Conservation (phyloP, 2,329 filamentous ascomycete genomes). For the Claviceps capensis region DNA sequence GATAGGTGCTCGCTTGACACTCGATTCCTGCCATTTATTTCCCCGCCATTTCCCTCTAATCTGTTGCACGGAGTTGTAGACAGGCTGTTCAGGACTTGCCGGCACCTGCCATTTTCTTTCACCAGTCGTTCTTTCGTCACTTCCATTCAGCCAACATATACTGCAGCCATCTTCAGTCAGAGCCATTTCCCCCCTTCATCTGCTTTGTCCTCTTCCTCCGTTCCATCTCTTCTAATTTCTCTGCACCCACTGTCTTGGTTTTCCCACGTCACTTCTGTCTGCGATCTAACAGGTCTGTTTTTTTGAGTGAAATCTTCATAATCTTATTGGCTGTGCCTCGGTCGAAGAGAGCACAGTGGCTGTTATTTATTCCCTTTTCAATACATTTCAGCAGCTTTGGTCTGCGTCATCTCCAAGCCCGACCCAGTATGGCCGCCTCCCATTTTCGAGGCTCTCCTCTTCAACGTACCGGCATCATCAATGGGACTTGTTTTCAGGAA, state of each 20-base stretch:
- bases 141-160: slow-evolving; percentile 1
- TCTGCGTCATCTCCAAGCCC: not conserved
- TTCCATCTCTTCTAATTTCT: slow-evolving; percentile 9
- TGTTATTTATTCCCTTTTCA: slow-evolving; percentile 8
- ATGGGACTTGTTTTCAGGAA: slow-evolving; percentile 9
- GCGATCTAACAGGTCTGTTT: slow-evolving; percentile 16
- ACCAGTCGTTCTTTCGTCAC: slow-evolving; percentile 5
- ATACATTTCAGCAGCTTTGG: slow-evolving; percentile 6
- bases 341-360: slow-evolving; percentile 4
- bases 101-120: slow-evolving; percentile 10
- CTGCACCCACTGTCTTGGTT: slow-evolving; percentile 8
- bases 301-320: slow-evolving; percentile 16
- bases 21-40: slow-evolving; percentile 13
- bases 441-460: slow-evolving; percentile 16
- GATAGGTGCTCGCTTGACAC: slow-evolving; percentile 6
- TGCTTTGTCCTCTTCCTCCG: slow-evolving; percentile 6
- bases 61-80: slow-evolving; percentile 2
- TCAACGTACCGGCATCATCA: slow-evolving; percentile 11
- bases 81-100: slow-evolving; percentile 14
- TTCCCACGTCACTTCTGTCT: slow-evolving; percentile 14
- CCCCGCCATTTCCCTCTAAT: slow-evolving; percentile 11
- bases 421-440: slow-evolving; percentile 17
- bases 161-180: slow-evolving; percentile 5
- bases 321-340: slow-evolving; percentile 11
- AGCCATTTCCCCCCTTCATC: slow-evolving; percentile 4